These are phyloP conservation scores for Carex sylvatica DNA, from an alignment of 202 grass and related monocot species.

Conservation along the genomic window DNA sequence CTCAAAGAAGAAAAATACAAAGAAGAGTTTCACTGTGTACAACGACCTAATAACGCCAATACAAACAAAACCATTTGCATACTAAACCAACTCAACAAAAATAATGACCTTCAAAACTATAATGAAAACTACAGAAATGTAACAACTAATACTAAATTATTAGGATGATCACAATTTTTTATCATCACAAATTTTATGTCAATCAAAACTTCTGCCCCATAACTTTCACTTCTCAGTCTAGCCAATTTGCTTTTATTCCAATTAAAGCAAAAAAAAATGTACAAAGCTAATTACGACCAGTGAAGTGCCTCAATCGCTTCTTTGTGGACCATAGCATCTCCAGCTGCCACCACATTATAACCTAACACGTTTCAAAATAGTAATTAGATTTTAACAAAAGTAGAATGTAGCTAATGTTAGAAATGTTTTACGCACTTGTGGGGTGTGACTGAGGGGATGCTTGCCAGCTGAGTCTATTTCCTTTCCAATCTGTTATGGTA, in stretches of 20 bases:
- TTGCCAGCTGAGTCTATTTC: constrained; percentile 56
- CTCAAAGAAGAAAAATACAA: too few relatives aligned
- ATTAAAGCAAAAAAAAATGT: not conserved
- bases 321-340: constrained; percentile 56
- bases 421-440: constrained; percentile 45
- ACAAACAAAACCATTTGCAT: too few relatives aligned
- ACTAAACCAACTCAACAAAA: too few relatives aligned
- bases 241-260: not conserved
- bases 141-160: not conserved
- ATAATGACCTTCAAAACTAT: too few relatives aligned
- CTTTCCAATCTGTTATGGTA: constrained; percentile 84
- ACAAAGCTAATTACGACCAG: constrained; percentile 27
- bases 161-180: not conserved
- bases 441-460: constrained; percentile 48
- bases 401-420: not conserved
- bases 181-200: not conserved
- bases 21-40: too few relatives aligned
- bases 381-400: not conserved
- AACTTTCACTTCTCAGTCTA: not conserved
- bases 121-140: too few relatives aligned
- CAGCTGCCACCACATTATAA: constrained; percentile 87
- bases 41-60: too few relatives aligned
- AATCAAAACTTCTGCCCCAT: too few relatives aligned
- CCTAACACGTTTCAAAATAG: constrained; percentile 35
- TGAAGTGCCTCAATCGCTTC: constrained; percentile 44